phyloP scores from a whole-genome alignment of 1,139 yeast genomes.

The Arxiozyma heterogenica region DNA sequence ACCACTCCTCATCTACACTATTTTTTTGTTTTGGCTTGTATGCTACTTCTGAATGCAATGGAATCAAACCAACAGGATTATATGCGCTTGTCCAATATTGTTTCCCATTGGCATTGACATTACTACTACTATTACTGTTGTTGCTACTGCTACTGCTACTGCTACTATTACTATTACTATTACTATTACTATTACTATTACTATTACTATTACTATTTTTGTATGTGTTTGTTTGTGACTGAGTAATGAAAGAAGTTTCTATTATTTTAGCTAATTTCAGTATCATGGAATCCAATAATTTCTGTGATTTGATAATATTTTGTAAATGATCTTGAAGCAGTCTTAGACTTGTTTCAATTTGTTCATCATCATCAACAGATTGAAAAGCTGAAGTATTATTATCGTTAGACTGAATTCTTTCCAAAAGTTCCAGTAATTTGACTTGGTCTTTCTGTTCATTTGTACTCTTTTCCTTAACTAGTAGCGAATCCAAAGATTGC shows the following conservation, averaged over 20 bases:
- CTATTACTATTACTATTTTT: conserved; percentile 3
- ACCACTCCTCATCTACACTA: conserved; percentile 79
- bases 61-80: conserved; percentile 54
- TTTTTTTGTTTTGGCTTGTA: conserved; percentile 56
- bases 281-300: conserved; percentile 35
- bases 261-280: conserved; percentile 28
- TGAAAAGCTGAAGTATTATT: background rate
- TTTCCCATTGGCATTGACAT: conserved; percentile 14
- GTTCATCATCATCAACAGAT: conserved; percentile 24
- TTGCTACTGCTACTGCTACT: too few species aligned
- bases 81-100: conserved; percentile 35
- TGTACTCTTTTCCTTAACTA: too few species aligned
- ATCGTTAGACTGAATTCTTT: too few species aligned
- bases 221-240: conserved; percentile 3
- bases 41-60: conserved; percentile 78
- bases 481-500: background rate
- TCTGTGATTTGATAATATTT: conserved; percentile 47
- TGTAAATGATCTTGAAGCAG: conserved; percentile 45
- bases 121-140: too few species aligned
- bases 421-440: too few species aligned
- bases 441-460: too few species aligned
- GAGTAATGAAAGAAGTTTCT: conserved; percentile 9
- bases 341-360: conserved; percentile 36
- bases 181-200: background rate
- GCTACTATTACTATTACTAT: too few species aligned